These are phyloP conservation scores for Micractinium sp. DNA, from an alignment of 139 green algal genomes.

Conservation along the genomic window DNA sequence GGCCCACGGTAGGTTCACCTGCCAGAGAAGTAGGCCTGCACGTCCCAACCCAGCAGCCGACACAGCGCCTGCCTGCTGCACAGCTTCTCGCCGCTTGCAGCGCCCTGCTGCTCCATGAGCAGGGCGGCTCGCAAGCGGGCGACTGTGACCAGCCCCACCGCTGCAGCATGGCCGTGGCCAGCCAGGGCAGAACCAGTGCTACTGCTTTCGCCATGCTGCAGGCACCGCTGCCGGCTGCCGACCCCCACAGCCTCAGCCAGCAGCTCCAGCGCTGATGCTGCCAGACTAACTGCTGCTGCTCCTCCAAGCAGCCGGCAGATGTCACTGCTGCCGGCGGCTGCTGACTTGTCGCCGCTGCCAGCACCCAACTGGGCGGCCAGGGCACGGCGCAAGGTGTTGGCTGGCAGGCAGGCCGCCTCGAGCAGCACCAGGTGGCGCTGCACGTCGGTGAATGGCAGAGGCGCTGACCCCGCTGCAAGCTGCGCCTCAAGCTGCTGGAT, in stretches of 20 bases:
- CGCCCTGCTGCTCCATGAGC: neutral
- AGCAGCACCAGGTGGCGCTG: neutral
- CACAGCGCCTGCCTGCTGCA: neutral
- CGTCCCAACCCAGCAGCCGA: neutral
- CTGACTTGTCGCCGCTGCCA: neutral
- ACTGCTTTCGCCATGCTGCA: neutral
- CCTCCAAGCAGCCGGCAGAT: neutral
- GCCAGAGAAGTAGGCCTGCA: neutral
- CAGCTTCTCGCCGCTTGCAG: neutral
- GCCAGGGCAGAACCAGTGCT: neutral
- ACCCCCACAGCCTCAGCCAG: neutral
- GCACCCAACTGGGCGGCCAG: slow-evolving; percentile 7
- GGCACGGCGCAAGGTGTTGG: slow-evolving; percentile 8
- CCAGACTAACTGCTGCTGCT: neutral
- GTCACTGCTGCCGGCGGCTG: neutral
- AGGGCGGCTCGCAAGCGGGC: neutral
- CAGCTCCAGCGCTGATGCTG: slow-evolving; percentile 4
- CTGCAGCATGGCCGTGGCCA: slow-evolving; percentile 29
- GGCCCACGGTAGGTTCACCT: neutral
- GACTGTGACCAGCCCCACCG: slow-evolving; percentile 10
- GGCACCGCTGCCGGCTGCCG: neutral
- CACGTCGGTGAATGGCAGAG: neutral
- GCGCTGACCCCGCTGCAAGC: neutral
- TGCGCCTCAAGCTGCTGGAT: slow-evolving; percentile 2
- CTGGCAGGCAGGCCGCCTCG: slow-evolving; percentile 3